These are phyloP conservation scores for Setomelanomma holmii DNA, from an alignment of 2,329 filamentous ascomycete genomes.

Conservation along the genomic window DNA sequence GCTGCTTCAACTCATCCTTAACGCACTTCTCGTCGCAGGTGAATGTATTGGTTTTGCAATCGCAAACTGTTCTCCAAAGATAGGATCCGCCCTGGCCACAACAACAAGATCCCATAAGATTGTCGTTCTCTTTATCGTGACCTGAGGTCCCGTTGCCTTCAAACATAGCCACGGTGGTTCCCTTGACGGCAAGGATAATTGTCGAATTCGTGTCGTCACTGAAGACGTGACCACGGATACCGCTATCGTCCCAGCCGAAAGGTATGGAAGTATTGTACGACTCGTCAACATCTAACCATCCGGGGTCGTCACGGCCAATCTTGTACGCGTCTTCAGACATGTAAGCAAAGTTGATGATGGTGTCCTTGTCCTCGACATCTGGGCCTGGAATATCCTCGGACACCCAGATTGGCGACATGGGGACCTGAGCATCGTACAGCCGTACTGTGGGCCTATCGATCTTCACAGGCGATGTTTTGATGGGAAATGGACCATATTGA, in stretches of 20 bases:
- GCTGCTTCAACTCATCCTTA: conserved; percentile 37
- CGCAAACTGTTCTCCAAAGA: conserved; percentile 45
- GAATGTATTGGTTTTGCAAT: conserved; percentile 45
- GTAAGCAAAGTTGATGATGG: conserved; percentile 42
- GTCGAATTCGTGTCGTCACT: conserved; percentile 42
- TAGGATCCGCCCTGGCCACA: conserved; percentile 46
- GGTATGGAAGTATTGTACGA: conserved; percentile 40
- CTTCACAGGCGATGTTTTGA: conserved; percentile 35
- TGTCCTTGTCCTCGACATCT: conserved; percentile 43
- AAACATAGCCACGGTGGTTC: conserved; percentile 46
- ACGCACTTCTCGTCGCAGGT: conserved; percentile 45
- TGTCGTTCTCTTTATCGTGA: conserved; percentile 48
- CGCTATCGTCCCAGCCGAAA: conserved; percentile 48
- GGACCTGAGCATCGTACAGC: conserved; percentile 26
- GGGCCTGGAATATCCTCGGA: conserved; percentile 40
- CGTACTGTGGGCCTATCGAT: conserved; percentile 38
- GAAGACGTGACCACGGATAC: conserved; percentile 47
- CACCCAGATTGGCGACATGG: conserved; percentile 40
- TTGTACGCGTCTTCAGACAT: conserved; percentile 50
- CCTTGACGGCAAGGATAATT: conserved; percentile 43
- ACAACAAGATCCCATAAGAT: conserved; percentile 46
- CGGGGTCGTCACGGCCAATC: conserved; percentile 38
- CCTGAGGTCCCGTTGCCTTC: conserved; percentile 46
- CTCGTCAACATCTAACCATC: conserved; percentile 44
- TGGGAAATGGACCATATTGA: conserved; percentile 38